These are phyloP conservation scores for Lepidium aucheri DNA, from an alignment of 345 rosid genomes.

Conservation along the genomic window DNA sequence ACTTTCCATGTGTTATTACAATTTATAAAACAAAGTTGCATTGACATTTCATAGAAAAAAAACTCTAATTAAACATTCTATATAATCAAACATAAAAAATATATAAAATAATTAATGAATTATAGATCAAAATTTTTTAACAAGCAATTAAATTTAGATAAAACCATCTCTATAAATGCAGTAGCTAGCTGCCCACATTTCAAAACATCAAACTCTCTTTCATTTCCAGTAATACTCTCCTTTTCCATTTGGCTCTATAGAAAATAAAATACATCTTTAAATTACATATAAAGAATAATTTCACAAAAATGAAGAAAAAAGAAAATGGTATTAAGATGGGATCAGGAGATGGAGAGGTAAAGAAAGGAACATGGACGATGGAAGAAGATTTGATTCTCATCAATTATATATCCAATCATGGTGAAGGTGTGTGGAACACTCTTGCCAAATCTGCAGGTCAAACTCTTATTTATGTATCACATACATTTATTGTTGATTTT, in stretches of 20 bases:
- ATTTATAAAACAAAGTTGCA: too few species aligned
- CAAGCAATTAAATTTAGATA: background rate
- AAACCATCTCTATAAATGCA: conserved; percentile 16
- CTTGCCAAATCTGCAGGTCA: conserved; percentile 78
- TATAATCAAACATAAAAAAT: too few species aligned
- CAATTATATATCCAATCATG: conserved; percentile 65
- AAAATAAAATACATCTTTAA: background rate
- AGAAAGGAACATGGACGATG: conserved; percentile 91
- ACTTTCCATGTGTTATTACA: too few species aligned
- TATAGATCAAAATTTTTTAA: background rate
- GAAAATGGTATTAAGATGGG: conserved; percentile 34
- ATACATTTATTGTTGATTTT: background rate
- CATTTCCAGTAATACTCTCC: background rate
- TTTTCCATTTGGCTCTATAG: background rate
- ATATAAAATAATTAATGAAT: background rate
- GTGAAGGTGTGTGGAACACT: conserved; percentile 86
- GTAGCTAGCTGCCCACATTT: conserved; percentile 6
- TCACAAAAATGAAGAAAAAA: conserved; percentile 4
- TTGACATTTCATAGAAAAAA: too few species aligned
- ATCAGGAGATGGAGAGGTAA: conserved; percentile 58
- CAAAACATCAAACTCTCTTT: conserved; percentile 12
- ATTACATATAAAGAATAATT: background rate
- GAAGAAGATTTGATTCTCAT: conserved; percentile 83
- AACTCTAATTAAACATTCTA: too few species aligned
- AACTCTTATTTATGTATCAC: background rate